Evolutionary conservation across 352 stramenopile species (phyloP).

Genomic region (Phytopythium kandeliae): DNA sequence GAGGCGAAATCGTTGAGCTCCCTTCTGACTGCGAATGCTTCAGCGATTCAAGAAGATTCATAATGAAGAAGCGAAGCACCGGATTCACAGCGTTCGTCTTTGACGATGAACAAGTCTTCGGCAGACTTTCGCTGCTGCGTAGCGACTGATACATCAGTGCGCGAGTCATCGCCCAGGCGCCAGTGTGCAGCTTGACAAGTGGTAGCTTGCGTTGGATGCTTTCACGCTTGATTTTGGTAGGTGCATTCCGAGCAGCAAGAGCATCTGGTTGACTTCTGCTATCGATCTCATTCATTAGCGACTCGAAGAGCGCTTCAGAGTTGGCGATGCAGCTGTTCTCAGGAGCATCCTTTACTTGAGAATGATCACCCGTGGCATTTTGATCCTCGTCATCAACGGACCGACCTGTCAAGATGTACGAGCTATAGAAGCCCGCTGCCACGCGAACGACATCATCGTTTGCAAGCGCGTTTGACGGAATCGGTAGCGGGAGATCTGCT

Average conservation of each 20-base stretch:
- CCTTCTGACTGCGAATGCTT: constrained; percentile 6
- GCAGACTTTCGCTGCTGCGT: constrained; percentile 10
- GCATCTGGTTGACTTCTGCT: constrained; percentile 19
- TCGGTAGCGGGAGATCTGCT: constrained; percentile 69
- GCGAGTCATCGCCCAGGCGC: constrained; percentile 68
- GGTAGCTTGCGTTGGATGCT: constrained; percentile 51
- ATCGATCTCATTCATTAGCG: constrained; percentile 87
- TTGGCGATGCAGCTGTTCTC: constrained; percentile 51
- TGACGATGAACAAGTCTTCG: constrained; percentile 2
- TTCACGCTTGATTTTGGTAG: constrained; percentile 41
- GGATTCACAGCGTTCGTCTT: constrained; percentile 29
- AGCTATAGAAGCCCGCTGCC: constrained; percentile 85
- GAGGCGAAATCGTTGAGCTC: neutral
- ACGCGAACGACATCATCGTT: constrained; percentile 82
- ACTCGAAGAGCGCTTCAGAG: constrained; percentile 79
- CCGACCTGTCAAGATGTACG: constrained; percentile 81
- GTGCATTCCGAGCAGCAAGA: constrained; percentile 8
- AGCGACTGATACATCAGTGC: constrained; percentile 83
- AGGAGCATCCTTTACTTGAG: constrained; percentile 45
- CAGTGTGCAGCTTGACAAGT: constrained; percentile 70
- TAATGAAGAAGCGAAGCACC: constrained; percentile 44
- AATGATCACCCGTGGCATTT: constrained; percentile 26
- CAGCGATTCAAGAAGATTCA: constrained; percentile 66
- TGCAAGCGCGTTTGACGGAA: constrained; percentile 66
- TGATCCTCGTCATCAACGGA: constrained; percentile 32